Evolutionary conservation across 495 filamentous ascomycete genomes (phyloP).

Genomic region (Echria macrotheca): DNA sequence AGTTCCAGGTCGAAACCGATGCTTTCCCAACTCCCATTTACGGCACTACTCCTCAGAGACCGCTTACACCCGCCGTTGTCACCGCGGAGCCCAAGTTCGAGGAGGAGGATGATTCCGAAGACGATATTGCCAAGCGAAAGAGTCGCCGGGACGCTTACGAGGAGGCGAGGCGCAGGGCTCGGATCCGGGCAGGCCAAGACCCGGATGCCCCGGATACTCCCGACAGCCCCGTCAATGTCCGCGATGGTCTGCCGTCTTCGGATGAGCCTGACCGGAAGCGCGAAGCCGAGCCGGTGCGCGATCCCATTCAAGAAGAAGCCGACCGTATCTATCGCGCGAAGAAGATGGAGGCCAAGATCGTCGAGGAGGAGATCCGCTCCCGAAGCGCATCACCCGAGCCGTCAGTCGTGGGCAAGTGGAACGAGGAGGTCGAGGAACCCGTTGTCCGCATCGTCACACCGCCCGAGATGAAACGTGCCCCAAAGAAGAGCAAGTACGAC

Average conservation of each 20-base stretch:
- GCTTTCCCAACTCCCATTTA: conserved; percentile 39
- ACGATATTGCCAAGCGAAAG: conserved; percentile 22
- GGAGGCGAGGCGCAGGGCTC: conserved; percentile 32
- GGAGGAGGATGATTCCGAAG: conserved; percentile 7
- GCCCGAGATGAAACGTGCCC: conserved; percentile 40
- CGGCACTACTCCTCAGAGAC: conserved; percentile 27
- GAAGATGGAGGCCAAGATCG: conserved; percentile 40
- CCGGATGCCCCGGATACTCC: conserved; percentile 20
- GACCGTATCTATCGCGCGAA: conserved; percentile 47
- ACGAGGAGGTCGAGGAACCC: conserved; percentile 30
- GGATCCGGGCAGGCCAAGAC: conserved; percentile 27
- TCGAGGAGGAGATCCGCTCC: conserved; percentile 44
- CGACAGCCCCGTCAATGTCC: background rate
- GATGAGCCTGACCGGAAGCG: conserved; percentile 12
- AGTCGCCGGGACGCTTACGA: conserved; percentile 41
- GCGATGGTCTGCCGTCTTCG: background rate
- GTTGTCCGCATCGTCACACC: conserved; percentile 39
- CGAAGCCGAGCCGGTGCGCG: conserved; percentile 28
- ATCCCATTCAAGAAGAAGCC: conserved; percentile 45
- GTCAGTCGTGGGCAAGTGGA: conserved; percentile 48
- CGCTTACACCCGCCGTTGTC: conserved; percentile 35
- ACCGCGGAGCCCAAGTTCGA: conserved; percentile 17
- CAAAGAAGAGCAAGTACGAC: conserved; percentile 43
- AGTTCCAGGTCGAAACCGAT: conserved; percentile 45
- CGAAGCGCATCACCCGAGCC: conserved; percentile 36